phyloP scores from a whole-genome alignment of 2,329 filamentous ascomycete genomes.

The Trichoderma pleuroti region DNA sequence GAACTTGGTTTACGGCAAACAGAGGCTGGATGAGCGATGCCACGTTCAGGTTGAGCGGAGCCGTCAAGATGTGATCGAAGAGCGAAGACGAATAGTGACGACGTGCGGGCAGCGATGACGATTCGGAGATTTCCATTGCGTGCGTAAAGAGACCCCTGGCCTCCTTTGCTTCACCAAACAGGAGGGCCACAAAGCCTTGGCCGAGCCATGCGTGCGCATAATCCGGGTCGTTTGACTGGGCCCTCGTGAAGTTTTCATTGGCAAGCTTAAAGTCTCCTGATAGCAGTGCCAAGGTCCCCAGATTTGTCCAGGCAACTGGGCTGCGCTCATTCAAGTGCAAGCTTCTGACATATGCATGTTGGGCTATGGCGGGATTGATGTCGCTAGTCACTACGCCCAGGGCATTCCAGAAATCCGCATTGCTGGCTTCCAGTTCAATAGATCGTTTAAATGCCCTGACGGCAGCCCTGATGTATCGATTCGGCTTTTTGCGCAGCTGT shows the following conservation, averaged over 20 bases:
- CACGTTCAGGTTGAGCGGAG: slow-evolving; percentile 47
- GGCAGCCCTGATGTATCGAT: slow-evolving; percentile 72
- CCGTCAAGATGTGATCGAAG: slow-evolving; percentile 74
- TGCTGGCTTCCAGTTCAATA: slow-evolving; percentile 91
- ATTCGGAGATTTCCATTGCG: slow-evolving; percentile 86
- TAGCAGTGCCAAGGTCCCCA: slow-evolving; percentile 80
- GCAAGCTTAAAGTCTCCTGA: slow-evolving; percentile 83
- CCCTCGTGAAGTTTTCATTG: slow-evolving; percentile 82
- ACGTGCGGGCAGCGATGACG: slow-evolving; percentile 68
- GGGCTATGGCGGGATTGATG: slow-evolving; percentile 80
- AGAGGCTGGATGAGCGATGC: slow-evolving; percentile 76
- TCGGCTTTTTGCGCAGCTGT: slow-evolving; percentile 52
- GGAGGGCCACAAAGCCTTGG: slow-evolving; percentile 78
- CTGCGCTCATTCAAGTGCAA: slow-evolving; percentile 89
- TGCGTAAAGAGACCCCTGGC: slow-evolving; percentile 86
- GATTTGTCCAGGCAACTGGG: slow-evolving; percentile 82
- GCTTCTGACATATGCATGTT: slow-evolving; percentile 90
- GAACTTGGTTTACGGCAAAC: slow-evolving; percentile 82
- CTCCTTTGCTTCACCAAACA: slow-evolving; percentile 71
- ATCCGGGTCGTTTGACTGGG: slow-evolving; percentile 91
- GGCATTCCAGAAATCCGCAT: slow-evolving; percentile 95
- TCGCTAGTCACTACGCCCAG: slow-evolving; percentile 86
- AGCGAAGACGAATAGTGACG: slow-evolving; percentile 75
- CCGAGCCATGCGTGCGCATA: slow-evolving; percentile 93
- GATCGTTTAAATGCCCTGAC: slow-evolving; percentile 91